These are phyloP conservation scores for Dipodascus albidus DNA, from an alignment of 805 yeast species.

Conservation along the genomic window DNA sequence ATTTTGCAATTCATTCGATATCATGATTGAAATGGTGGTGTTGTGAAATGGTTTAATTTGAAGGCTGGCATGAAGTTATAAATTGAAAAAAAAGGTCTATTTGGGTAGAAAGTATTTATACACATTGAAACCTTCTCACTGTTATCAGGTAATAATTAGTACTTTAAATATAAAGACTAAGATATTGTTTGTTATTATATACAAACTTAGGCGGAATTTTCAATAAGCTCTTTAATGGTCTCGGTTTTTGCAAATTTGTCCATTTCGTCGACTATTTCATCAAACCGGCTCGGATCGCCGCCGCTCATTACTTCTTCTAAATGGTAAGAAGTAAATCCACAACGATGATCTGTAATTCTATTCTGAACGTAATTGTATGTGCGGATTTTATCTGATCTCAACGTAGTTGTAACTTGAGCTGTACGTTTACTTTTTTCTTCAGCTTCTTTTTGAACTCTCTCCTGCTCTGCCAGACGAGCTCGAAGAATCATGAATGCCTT, in stretches of 20 bases:
- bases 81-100: too few species aligned
- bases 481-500: conserved; percentile 77
- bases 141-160: too few species aligned
- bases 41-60: neutral
- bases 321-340: conserved; percentile 71
- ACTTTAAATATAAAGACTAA: too few species aligned
- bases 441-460: conserved; percentile 50
- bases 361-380: conserved; percentile 92
- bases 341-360: conserved; percentile 87
- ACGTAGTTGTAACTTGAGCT: conserved; percentile 80
- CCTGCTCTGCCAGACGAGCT: conserved; percentile 75
- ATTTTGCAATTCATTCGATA: neutral
- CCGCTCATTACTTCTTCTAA: conserved; percentile 57
- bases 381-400: conserved; percentile 83
- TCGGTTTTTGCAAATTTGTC: conserved; percentile 35
- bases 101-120: too few species aligned
- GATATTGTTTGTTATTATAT: too few species aligned
- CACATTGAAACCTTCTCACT: neutral
- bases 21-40: neutral
- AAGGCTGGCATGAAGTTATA: neutral
- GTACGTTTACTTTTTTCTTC: conserved; percentile 58
- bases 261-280: conserved; percentile 43
- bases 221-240: conserved; percentile 30
- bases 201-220: neutral
- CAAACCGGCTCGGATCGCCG: conserved; percentile 30